phyloP scores from a whole-genome alignment of 129 eudicot genomes.

The Heracleum sosnowskyi region DNA sequence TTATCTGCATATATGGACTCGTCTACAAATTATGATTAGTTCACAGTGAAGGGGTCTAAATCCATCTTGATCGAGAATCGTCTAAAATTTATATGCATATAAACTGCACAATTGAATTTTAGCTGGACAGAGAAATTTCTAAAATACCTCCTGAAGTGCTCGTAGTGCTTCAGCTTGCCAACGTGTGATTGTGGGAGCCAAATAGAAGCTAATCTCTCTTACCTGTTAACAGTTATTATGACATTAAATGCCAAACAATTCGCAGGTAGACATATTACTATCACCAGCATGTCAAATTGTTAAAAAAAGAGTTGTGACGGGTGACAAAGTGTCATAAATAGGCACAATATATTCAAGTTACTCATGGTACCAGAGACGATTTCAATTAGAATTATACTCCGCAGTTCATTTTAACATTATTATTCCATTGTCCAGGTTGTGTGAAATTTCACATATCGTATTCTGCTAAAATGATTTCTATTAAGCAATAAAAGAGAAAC shows the following conservation, averaged over 20 bases:
- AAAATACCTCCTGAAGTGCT: conserved; percentile 65
- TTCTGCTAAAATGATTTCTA: not conserved
- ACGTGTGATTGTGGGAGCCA: conserved; percentile 35
- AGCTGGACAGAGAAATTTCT: not conserved
- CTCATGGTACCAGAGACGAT: not conserved
- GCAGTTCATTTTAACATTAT: not conserved
- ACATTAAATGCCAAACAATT: not conserved
- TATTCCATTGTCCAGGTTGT: not conserved
- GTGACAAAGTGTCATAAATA: not conserved
- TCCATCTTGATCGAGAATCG: not conserved
- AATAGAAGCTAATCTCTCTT: conserved; percentile 23
- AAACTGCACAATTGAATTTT: not conserved
- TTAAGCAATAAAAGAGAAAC: not conserved
- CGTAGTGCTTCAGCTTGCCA: conserved; percentile 74
- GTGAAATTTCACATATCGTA: not conserved
- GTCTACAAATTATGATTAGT: not conserved
- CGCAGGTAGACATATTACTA: not conserved
- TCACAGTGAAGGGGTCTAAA: not conserved
- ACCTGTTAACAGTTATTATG: not conserved
- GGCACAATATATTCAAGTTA: not conserved
- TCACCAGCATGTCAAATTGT: not conserved
- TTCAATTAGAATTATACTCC: not conserved
- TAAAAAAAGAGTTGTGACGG: not conserved
- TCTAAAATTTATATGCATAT: not conserved
- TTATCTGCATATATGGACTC: not conserved